Conservation (phyloP, 164 flowering plant genomes). For the Vitis amurensis region DNA sequence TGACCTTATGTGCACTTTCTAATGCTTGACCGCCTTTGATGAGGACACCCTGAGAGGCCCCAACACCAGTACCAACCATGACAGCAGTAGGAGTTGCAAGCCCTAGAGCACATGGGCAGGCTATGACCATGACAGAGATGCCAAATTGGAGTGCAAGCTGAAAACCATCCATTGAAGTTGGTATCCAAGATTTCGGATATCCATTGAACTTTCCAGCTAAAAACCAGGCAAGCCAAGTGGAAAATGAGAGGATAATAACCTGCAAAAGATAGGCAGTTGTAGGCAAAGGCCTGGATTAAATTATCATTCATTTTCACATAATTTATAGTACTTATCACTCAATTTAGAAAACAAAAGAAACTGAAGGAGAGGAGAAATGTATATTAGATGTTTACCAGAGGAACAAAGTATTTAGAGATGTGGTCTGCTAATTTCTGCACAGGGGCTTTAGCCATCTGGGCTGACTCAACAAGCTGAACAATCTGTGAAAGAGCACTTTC, state of each 20-base stretch:
- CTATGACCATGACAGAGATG: slow-evolving; percentile 91
- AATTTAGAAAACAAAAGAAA: too few relatives aligned
- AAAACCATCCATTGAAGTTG: slow-evolving; percentile 81
- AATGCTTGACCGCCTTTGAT: slow-evolving; percentile 97
- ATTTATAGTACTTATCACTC: too few relatives aligned
- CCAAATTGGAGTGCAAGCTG: slow-evolving; percentile 95
- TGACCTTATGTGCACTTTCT: slow-evolving; percentile 87
- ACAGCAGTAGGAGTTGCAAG: slow-evolving; percentile 95
- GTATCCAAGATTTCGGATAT: slow-evolving; percentile 84
- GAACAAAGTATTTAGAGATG: slow-evolving; percentile 87
- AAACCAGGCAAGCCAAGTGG: slow-evolving; percentile 87
- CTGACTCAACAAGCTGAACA: slow-evolving; percentile 89
- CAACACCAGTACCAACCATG: slow-evolving; percentile 97
- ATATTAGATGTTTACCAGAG: slow-evolving; percentile 46
- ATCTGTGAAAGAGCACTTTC: slow-evolving; percentile 88
- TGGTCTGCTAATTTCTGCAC: slow-evolving; percentile 90
- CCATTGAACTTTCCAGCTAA: slow-evolving; percentile 63
- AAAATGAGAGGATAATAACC: slow-evolving; percentile 66
- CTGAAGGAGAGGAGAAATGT: neutral
- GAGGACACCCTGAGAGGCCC: slow-evolving; percentile 87
- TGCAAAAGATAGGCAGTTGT: slow-evolving; percentile 21
- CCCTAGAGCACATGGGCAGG: slow-evolving; percentile 96
- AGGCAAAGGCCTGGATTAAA: neutral
- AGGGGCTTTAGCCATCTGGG: slow-evolving; percentile 96
- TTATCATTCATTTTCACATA: too few relatives aligned